Base-by-base conservation (phyloP, 2,329 filamentous ascomycete species). In the Talaromyces rugulosus region DNA sequence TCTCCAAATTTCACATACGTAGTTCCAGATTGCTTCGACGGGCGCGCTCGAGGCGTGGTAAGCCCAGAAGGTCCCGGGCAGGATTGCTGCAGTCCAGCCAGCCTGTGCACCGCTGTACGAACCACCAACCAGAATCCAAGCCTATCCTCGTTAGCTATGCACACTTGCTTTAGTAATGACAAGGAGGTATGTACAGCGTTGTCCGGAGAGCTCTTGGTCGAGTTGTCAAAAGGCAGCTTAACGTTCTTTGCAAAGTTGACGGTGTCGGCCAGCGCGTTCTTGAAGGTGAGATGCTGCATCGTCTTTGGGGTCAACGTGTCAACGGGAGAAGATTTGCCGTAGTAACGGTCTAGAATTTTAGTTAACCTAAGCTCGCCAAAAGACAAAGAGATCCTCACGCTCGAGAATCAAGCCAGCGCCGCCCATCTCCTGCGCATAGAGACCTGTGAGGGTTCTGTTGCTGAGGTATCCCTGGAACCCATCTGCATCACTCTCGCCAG, bases 51-150 rank as follows among this genome's bases (percentile, higher is more conserved):
- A 83, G 3, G 83, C 75, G 70, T 85, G 83, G 65, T 86, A 86
- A 1, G 83, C 84, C 84, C 84, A 87, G 71, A 85, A 84, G 0
- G 83, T 85, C 6, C 82, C 84, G 0, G 83, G 83, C 1, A 78
- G 73, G 2, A 81, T 72, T 12, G 80, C 80, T 40, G 81, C 81
- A 2, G 79, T 83, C 83, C 84, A 86, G 0, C 83, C 84, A 1
- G 83, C 71, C 16, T 87, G 73, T 5, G 83, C 82, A 47, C 84
- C 85, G 34, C 78, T 80, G 69, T 87, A 87, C 0, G 82, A 85
- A 31, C 83, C 84, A 14, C 85, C 85, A 6, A 77, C 74, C 54
- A 83, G 75, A 5, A 87, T 77, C 84, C 85, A 87, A 2, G 85
- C 84, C 69, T 80, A 23, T 9, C 28, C 5, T 30, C 27, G 50